A percentile compares a stretch with the other conserved stretches of the same genome.
Conservation (phyloP, 164 flowering plant genomes). For the Magnolia officinalis region DNA sequence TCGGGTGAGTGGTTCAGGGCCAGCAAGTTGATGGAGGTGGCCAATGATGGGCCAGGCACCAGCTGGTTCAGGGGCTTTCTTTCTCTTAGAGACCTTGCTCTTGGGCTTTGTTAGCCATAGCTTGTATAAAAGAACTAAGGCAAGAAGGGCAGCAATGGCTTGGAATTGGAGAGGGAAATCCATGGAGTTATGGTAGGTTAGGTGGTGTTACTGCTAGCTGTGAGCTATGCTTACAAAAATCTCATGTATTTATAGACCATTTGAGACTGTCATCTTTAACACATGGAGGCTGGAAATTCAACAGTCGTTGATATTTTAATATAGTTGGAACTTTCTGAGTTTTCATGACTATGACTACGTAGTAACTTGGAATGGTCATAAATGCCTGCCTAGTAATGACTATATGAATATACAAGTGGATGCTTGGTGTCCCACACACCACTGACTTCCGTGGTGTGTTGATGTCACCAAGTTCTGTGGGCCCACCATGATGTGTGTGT, state of each 20-base stretch:
- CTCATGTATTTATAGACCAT: not conserved
- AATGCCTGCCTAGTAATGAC: too few species aligned
- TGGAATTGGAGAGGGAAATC: not conserved
- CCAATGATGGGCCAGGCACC: conserved; percentile 5
- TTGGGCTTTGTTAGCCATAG: not conserved
- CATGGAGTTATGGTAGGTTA: not conserved
- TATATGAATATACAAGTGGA: too few species aligned
- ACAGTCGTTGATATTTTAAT: not conserved
- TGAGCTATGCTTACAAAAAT: not conserved
- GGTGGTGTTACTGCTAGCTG: not conserved
- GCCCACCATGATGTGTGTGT: too few species aligned
- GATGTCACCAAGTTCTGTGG: too few species aligned
- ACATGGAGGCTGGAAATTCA: not conserved
- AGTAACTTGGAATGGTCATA: too few species aligned
- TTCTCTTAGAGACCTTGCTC: not conserved
- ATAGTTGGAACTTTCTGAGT: too few species aligned
- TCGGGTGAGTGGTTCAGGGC: not conserved
- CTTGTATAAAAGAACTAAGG: not conserved
- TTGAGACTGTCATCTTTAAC: not conserved
- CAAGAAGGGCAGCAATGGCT: not conserved
- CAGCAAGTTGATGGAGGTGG: conserved; percentile 13
- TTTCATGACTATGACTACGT: too few species aligned
- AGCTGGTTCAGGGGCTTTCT: conserved; percentile 1
- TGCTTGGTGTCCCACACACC: too few species aligned
- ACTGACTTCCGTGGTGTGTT: too few species aligned